Evolutionary conservation across 2,329 filamentous ascomycete genomes (phyloP).

Genomic region (Blastomyces emzantsi): DNA sequence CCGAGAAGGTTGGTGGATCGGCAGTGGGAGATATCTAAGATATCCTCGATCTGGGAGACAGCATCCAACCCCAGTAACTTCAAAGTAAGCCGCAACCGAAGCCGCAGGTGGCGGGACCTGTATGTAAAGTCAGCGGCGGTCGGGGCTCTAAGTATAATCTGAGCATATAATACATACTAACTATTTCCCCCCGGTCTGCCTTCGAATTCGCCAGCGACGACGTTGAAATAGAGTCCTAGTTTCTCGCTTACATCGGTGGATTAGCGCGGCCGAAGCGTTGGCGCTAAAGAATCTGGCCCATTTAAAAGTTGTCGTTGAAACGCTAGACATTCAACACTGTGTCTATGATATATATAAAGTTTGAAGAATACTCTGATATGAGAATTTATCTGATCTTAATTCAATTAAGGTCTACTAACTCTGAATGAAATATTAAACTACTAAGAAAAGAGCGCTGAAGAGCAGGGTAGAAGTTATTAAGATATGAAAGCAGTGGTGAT

Average conservation of each 20-base stretch:
- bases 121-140: neutral
- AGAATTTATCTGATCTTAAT: no score
- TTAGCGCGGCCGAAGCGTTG: no score
- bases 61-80: neutral
- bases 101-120: neutral
- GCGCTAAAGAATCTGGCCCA: no score
- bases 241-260: neutral
- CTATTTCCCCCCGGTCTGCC: neutral
- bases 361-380: no score
- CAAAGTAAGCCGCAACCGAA: neutral
- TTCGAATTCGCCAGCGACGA: neutral
- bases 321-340: no score
- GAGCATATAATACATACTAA: neutral
- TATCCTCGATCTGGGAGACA: neutral
- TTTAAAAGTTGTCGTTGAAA: no score
- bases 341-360: no score
- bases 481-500: no score
- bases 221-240: neutral
- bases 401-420: no score
- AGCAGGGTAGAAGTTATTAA: no score
- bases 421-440: no score
- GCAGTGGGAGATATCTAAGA: neutral
- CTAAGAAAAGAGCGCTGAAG: no score
- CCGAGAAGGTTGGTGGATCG: neutral
- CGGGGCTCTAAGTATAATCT: neutral